Evolutionary conservation across 2,329 filamentous ascomycete species (phyloP).

Genomic region (Pyrenophora graminea): DNA sequence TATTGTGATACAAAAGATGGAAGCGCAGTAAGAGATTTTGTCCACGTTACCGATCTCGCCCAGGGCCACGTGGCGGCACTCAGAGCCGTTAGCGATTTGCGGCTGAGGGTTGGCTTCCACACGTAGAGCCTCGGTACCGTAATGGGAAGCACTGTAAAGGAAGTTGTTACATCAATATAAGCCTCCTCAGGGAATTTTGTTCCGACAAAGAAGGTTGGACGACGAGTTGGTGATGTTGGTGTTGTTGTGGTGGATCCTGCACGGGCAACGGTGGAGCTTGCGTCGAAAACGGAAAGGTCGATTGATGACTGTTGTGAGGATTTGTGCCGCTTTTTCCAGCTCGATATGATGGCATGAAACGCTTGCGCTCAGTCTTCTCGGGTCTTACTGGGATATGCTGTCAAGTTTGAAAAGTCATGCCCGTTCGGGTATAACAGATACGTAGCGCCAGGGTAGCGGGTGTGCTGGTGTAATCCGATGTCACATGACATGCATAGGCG

Average conservation of each 20-base stretch:
- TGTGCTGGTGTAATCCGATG: too few species aligned
- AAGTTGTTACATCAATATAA: constrained; percentile 39
- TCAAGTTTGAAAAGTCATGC: too few species aligned
- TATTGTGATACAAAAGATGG: constrained; percentile 67
- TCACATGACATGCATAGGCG: too few species aligned
- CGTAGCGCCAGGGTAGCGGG: too few species aligned
- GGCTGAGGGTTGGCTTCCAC: constrained; percentile 25
- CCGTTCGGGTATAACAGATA: too few species aligned
- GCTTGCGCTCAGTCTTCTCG: too few species aligned
- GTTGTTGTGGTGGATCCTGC: constrained; percentile 34
- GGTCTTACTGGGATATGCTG: too few species aligned
- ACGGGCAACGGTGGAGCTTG: constrained; percentile 31
- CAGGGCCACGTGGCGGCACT: constrained; percentile 64
- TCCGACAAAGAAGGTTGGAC: constrained; percentile 43
- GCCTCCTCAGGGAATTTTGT: constrained; percentile 52
- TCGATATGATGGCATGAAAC: neutral
- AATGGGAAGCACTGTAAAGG: constrained; percentile 37
- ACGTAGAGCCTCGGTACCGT: constrained; percentile 45
- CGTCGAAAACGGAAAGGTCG: constrained; percentile 26
- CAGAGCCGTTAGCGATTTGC: constrained; percentile 16
- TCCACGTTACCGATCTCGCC: constrained; percentile 66
- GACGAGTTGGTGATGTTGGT: constrained; percentile 40
- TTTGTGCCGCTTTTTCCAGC: constrained; percentile 1
- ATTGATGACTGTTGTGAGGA: constrained; percentile 2
- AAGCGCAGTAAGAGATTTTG: constrained; percentile 67